Percentiles rank a stretch among this genome's conserved stretches.
Evolutionary conservation across 345 rosid species (phyloP).

Genomic region (Diplotaxis tenuifolia): DNA sequence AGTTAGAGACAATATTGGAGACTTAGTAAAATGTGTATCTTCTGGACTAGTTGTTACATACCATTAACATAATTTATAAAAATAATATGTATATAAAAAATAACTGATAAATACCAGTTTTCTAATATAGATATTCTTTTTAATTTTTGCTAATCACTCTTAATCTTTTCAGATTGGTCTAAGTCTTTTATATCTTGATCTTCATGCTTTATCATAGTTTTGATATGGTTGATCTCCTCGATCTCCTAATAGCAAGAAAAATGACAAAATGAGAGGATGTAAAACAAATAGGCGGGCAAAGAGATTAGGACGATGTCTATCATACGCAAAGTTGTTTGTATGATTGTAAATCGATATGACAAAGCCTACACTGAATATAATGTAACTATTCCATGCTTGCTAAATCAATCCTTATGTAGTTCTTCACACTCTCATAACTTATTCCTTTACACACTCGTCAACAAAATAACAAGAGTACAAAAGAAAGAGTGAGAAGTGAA

Average conservation of each 20-base stretch:
- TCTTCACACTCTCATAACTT: background rate
- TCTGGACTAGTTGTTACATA: background rate
- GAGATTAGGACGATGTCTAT: background rate
- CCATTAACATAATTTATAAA: too few species aligned
- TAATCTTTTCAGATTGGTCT: background rate
- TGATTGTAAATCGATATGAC: background rate
- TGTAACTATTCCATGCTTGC: background rate
- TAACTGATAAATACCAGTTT: background rate
- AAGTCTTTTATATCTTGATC: background rate
- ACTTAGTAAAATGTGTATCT: background rate
- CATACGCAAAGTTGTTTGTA: background rate
- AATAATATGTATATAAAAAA: too few species aligned
- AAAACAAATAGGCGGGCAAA: background rate
- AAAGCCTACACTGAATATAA: background rate
- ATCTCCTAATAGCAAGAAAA: background rate
- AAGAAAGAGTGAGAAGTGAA: background rate
- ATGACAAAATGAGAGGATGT: slow-evolving; percentile 15
- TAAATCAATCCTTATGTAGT: background rate
- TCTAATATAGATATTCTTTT: too few species aligned
- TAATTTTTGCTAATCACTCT: background rate
- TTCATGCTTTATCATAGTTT: background rate
- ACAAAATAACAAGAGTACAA: background rate
- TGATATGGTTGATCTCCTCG: background rate
- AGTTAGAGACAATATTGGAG: slow-evolving; percentile 3
- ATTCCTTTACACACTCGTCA: background rate